Conservation (phyloP, 2,329 filamentous ascomycete genomes). For the Orbilia quercus region DNA sequence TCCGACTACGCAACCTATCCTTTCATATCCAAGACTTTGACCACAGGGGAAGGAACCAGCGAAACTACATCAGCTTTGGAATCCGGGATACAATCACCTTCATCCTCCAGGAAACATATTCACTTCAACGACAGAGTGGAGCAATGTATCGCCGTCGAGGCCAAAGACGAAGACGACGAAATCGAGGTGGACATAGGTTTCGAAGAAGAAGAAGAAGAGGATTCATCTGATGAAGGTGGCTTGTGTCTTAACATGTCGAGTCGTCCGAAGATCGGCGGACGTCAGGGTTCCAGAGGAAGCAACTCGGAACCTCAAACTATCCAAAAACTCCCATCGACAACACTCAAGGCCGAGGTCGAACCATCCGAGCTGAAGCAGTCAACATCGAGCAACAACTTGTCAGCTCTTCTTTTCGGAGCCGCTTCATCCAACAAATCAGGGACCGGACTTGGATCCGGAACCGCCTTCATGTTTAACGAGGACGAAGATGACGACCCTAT, state of each 20-base stretch:
- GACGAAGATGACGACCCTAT: slow-evolving; percentile 60
- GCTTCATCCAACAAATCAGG: slow-evolving; percentile 63
- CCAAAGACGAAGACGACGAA: slow-evolving; percentile 81
- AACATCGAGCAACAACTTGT: slow-evolving; percentile 64
- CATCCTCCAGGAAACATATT: slow-evolving; percentile 78
- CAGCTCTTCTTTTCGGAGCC: slow-evolving; percentile 57
- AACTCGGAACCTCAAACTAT: slow-evolving; percentile 80
- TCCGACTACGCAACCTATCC: slow-evolving; percentile 77
- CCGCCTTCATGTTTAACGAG: slow-evolving; percentile 56
- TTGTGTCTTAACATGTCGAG: slow-evolving; percentile 83
- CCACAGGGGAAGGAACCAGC: slow-evolving; percentile 72
- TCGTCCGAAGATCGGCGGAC: slow-evolving; percentile 67
- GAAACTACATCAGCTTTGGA: slow-evolving; percentile 75
- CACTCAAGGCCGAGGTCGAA: slow-evolving; percentile 83
- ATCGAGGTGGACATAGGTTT: slow-evolving; percentile 68
- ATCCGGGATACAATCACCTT: slow-evolving; percentile 76
- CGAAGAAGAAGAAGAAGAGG: slow-evolving; percentile 67
- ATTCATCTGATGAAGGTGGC: slow-evolving; percentile 71
- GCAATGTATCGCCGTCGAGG: slow-evolving; percentile 93
- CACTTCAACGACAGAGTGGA: slow-evolving; percentile 96
- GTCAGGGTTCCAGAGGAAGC: slow-evolving; percentile 69
- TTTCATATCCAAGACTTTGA: slow-evolving; percentile 71
- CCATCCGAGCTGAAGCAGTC: slow-evolving; percentile 74
- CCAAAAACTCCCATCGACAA: slow-evolving; percentile 86
- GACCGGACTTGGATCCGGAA: slow-evolving; percentile 50